Evolutionary conservation across 1,284 basidiomycete species (phyloP).

Genomic region (Phylloboletellus chloephorus): DNA sequence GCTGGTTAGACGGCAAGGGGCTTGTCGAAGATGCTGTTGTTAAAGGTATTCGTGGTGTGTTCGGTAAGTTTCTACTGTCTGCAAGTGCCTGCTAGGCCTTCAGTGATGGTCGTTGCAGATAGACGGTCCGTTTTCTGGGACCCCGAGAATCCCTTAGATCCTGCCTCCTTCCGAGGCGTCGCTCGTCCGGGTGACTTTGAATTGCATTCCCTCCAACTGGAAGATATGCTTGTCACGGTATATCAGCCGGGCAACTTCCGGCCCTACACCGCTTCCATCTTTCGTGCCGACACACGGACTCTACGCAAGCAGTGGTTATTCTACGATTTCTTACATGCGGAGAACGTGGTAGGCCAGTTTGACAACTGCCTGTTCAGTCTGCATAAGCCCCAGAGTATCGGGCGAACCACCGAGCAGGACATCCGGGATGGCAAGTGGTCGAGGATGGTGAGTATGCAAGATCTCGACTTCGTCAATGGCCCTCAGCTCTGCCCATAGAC

Average conservation of each 20-base stretch:
- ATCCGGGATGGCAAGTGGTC: conserved; percentile 78
- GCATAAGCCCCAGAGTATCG: conserved; percentile 95
- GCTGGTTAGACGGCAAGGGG: conserved; percentile 96
- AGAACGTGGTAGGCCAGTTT: conserved; percentile 94
- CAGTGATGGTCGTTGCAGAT: conserved; percentile 45
- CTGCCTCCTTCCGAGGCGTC: conserved; percentile 74
- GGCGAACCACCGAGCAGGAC: conserved; percentile 81
- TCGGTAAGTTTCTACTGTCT: conserved; percentile 54
- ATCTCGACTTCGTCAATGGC: neutral
- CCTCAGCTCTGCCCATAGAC: conserved; percentile 47
- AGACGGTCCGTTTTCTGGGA: conserved; percentile 89
- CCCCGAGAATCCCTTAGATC: conserved; percentile 70
- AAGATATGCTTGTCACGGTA: conserved; percentile 92
- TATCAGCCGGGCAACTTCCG: conserved; percentile 92
- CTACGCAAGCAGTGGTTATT: conserved; percentile 95
- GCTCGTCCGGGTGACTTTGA: conserved; percentile 85
- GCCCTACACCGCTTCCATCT: conserved; percentile 93
- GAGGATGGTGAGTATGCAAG: conserved; percentile 67
- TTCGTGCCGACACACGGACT: conserved; percentile 82
- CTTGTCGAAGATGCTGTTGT: conserved; percentile 87
- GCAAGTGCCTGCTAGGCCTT: neutral
- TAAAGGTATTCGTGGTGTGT: conserved; percentile 89
- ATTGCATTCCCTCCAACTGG: conserved; percentile 82
- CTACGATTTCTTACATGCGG: conserved; percentile 88
- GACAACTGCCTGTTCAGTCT: conserved; percentile 97